Base-by-base conservation (phyloP, 2,329 filamentous ascomycete genomes). In the Penicillium sp. region DNA sequence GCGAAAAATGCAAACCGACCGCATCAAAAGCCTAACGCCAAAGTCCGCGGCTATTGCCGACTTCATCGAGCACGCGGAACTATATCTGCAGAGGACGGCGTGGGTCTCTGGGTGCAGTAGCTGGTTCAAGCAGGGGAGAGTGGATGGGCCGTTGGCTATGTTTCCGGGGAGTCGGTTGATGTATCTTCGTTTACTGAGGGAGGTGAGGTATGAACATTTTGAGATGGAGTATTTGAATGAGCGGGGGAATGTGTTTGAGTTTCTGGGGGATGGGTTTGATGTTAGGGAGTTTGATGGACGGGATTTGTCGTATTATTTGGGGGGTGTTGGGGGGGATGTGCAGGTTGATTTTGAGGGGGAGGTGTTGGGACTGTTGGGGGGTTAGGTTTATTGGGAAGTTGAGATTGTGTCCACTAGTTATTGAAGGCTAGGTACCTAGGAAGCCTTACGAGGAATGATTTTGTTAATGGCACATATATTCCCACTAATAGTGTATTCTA, bases 401-500 rank as follows among this genome's bases (percentile, higher is more conserved):
- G n/a, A n/a, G n/a, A n/a, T n/a, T n/a, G n/a, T n/a, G n/a, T n/a
- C n/a, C n/a, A n/a, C n/a, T n/a, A n/a, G n/a, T n/a, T n/a, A n/a
- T n/a, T n/a, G n/a, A n/a, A n/a, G n/a, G n/a, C n/a, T n/a, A n/a
- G n/a, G n/a, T n/a, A n/a, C n/a, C n/a, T n/a, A n/a, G n/a, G n/a
- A n/a, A n/a, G n/a, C n/a, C n/a, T n/a, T n/a, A 25, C 22, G 22
- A 25, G 28, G 22, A 25, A 28, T 41, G 6, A 38, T 25, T 11
- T 22, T 35, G 16, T 46, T 41, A 41, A 44, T 27, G 35, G 35
- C 22, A 35, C 36, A 46, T 46, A 40, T 46, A 40, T 49, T 49
- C 22, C 29, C 41, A 45, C 47, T 18, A 35, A n/a, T 41, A 16
- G 19, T 50, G 49, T 56, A 57, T 55, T 57, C 50, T 53, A 55